Percentiles rank a stretch among this genome's conserved stretches.
These are phyloP conservation scores for Clonostachys byssicola DNA, from an alignment of 2,329 filamentous ascomycete genomes.

Conservation along the genomic window DNA sequence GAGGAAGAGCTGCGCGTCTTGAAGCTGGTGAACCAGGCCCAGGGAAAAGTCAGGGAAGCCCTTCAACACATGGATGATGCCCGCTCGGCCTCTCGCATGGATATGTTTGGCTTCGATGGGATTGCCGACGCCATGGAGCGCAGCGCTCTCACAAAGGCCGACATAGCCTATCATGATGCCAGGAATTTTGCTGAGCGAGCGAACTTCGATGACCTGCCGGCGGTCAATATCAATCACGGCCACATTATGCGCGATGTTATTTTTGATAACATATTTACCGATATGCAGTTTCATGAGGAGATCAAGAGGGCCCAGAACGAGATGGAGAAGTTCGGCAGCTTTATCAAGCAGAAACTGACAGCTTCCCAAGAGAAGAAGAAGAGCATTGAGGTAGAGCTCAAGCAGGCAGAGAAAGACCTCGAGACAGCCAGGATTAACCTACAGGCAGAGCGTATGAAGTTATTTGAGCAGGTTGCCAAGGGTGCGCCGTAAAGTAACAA, in stretches of 20 bases:
- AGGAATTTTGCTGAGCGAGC: neutral
- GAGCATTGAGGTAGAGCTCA: slow-evolving; percentile 22
- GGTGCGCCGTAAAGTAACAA: too few relatives aligned
- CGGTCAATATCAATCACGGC: slow-evolving; percentile 36
- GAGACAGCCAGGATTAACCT: slow-evolving; percentile 27
- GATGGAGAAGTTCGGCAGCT: slow-evolving; percentile 23
- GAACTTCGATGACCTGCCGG: slow-evolving; percentile 21
- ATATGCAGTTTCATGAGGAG: slow-evolving; percentile 46
- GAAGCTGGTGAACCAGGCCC: slow-evolving; percentile 30
- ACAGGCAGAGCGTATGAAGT: slow-evolving; percentile 36
- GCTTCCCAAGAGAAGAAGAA: slow-evolving; percentile 21
- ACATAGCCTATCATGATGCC: slow-evolving; percentile 12
- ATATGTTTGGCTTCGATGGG: slow-evolving; percentile 35
- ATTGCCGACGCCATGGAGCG: neutral
- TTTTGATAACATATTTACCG: slow-evolving; percentile 51
- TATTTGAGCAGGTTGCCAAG: slow-evolving; percentile 13
- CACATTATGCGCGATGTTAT: slow-evolving; percentile 44
- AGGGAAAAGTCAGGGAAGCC: slow-evolving; percentile 21
- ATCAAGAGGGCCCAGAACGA: slow-evolving; percentile 37
- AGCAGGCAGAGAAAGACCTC: slow-evolving; percentile 17
- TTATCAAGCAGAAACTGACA: slow-evolving; percentile 21
- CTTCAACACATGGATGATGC: slow-evolving; percentile 34
- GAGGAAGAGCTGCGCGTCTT: slow-evolving; percentile 36
- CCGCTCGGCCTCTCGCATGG: slow-evolving; percentile 30
- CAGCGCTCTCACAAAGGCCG: slow-evolving; percentile 22